Conservation (phyloP, 2,329 filamentous ascomycete genomes). For the Ophiostoma pallidulum region DNA sequence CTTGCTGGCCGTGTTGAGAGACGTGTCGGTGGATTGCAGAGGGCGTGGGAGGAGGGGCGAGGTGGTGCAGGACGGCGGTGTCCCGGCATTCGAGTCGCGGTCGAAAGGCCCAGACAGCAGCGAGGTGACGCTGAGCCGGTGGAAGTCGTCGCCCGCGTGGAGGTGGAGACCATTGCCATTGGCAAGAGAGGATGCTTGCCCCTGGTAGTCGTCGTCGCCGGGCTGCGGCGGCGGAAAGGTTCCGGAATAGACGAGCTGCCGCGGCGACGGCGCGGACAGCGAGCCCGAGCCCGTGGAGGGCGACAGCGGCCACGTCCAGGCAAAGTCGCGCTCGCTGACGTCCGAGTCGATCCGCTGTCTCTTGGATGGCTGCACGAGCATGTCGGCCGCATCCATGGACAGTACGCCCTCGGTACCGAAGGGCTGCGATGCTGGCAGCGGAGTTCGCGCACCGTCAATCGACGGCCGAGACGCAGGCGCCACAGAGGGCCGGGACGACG, state of each 20-base stretch:
- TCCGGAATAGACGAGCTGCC: neutral
- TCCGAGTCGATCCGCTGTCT: slow-evolving; percentile 15
- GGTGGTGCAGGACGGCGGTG: neutral
- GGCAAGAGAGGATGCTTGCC: neutral
- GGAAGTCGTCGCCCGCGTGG: slow-evolving; percentile 15
- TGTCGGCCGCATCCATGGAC: slow-evolving; percentile 1
- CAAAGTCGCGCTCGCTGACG: slow-evolving; percentile 16
- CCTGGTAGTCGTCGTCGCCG: slow-evolving; percentile 3
- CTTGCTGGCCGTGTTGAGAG: neutral
- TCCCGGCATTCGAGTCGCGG: slow-evolving; percentile 13
- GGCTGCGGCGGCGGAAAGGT: neutral
- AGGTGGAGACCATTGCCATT: slow-evolving; percentile 1
- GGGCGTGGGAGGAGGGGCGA: neutral
- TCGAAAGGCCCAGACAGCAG: slow-evolving; percentile 46
- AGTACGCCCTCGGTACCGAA: neutral
- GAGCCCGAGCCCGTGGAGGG: slow-evolving; percentile 14
- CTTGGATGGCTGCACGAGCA: neutral
- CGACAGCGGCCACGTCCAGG: slow-evolving; percentile 17
- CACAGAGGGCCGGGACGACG: no score
- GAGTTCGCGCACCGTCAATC: neutral
- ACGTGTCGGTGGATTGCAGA: neutral
- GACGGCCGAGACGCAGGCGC: neutral
- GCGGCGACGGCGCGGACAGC: slow-evolving; percentile 11
- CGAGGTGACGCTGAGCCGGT: slow-evolving; percentile 54
- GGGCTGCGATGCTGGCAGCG: neutral